These are phyloP conservation scores for Pestalotiopsis sp. DNA, from an alignment of 2,329 filamentous ascomycete genomes.

Conservation along the genomic window DNA sequence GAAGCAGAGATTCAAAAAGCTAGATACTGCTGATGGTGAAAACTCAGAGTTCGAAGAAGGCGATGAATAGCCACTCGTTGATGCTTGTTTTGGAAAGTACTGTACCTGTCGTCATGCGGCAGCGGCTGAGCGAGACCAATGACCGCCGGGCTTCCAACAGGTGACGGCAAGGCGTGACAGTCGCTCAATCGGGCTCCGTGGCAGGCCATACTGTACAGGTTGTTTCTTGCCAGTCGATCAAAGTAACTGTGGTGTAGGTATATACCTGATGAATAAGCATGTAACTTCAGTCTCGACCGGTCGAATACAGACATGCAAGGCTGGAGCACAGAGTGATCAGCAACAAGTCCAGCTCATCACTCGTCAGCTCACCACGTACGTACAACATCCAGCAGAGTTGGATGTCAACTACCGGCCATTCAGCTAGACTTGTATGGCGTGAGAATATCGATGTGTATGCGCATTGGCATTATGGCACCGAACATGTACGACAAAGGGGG, in stretches of 20 bases:
- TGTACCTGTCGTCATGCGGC: not conserved
- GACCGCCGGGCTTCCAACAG: not conserved
- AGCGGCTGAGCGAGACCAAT: not conserved
- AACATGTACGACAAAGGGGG: not conserved
- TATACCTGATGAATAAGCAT: not conserved
- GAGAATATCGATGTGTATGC: not conserved
- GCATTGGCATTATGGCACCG: not conserved
- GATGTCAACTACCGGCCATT: not conserved
- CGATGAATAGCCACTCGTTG: not conserved
- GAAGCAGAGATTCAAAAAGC: not conserved
- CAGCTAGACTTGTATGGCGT: not conserved
- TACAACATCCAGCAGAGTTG: not conserved
- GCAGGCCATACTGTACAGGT: not conserved
- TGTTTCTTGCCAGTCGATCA: not conserved
- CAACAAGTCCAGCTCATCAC: too few relatives aligned
- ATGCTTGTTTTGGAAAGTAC: not conserved
- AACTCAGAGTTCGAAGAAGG: not conserved
- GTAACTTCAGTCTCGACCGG: not conserved
- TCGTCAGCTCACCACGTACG: not conserved
- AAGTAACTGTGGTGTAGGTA: not conserved
- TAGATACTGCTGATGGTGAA: not conserved
- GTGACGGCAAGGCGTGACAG: not conserved
- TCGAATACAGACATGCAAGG: not conserved
- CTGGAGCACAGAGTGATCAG: not conserved
- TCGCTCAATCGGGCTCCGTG: not conserved